A percentile compares a stretch with the other conserved stretches of the same genome.
Evolutionary conservation across 2,329 filamentous ascomycete genomes (phyloP).

Genomic region (Coleophoma crateriformis): DNA sequence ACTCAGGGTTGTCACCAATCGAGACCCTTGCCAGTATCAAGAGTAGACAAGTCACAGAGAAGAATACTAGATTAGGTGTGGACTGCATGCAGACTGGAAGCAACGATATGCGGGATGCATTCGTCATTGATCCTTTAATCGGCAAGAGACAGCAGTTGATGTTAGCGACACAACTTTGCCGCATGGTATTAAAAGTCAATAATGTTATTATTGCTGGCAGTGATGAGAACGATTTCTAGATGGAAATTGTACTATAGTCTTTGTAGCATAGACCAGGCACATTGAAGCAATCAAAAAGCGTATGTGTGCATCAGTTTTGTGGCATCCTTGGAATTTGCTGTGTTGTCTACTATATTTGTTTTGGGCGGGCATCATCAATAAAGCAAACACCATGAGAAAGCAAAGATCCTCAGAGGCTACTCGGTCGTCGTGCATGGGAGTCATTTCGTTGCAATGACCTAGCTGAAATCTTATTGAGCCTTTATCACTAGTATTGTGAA

Average conservation of each 20-base stretch:
- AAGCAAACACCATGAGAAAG: neutral
- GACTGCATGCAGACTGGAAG: slow-evolving; percentile 96
- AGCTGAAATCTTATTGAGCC: no score
- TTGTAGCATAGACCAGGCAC: slow-evolving; percentile 15
- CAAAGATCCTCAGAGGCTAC: neutral
- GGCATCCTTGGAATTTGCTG: neutral
- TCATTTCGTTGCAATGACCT: neutral
- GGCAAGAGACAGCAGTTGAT: slow-evolving; percentile 97
- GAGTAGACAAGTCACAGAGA: slow-evolving; percentile 89
- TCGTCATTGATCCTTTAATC: slow-evolving; percentile 97
- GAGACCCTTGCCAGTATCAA: slow-evolving; percentile 93
- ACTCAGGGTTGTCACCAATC: slow-evolving; percentile 92
- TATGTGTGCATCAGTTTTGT: neutral
- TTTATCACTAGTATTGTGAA: no score
- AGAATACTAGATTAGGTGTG: slow-evolving; percentile 75
- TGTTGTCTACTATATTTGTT: neutral
- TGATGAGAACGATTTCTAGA: slow-evolving; percentile 81
- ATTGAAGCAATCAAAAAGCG: slow-evolving; percentile 7
- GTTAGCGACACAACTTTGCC: slow-evolving; percentile 92
- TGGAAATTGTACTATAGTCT: slow-evolving; percentile 20
- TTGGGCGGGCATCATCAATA: neutral
- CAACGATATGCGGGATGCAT: slow-evolving; percentile 97
- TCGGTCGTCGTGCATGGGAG: neutral
- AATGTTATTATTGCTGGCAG: slow-evolving; percentile 89
- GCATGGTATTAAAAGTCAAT: slow-evolving; percentile 97